Base-by-base conservation (phyloP, 2,329 filamentous ascomycete species). In the Leptographium radiaticola region DNA sequence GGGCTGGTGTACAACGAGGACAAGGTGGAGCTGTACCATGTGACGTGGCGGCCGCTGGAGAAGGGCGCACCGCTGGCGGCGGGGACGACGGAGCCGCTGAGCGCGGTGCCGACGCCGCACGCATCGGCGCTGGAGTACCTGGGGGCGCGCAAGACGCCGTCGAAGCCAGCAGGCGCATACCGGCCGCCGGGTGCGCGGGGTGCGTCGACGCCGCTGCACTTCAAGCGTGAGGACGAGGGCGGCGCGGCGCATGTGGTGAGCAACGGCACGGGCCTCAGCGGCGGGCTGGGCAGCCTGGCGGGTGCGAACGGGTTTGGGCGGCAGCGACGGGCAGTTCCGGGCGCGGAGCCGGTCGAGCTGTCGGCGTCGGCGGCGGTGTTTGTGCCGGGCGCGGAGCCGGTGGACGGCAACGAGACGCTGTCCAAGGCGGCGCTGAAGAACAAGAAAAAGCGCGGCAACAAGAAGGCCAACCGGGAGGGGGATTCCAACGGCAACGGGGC, bases 211-310 rank as follows among this genome's bases (percentile, higher is more conserved):
- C 93, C 93, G 11, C 75, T 97, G 58, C 87, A 93, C 62, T 98
- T 97, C 75, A 95, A 95, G 76, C 89, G 93, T 55, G 93, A 98
- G 69, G 93, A 98, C 60, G 89, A 98, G 70, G 93, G 93, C 52
- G 93, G 93, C 52, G 87, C 66, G 10, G 90, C 91, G 8, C 94
- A 90, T 65, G 74, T 88, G 56, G 77, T 82, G 61, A 84, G 87
- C 68, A 91, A 93, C 59, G 89, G 88, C 33, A 78, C 84, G 4
- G 81, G 82, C n/a, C 77, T 83, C 20, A 36, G 30, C 48, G 6
- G 16, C 20, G 40, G 47, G 1, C 53, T 34, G 11, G 38, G 50
- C 45, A 39, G 53, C n/a, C 18, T 51, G 78, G 85, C 81, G 42
- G 76, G 79, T 30, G 73, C 82, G 49, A 94, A 91, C 63, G 88